phyloP scores from a whole-genome alignment of 306 rosid genomes.

The Canavalia ensiformis region DNA sequence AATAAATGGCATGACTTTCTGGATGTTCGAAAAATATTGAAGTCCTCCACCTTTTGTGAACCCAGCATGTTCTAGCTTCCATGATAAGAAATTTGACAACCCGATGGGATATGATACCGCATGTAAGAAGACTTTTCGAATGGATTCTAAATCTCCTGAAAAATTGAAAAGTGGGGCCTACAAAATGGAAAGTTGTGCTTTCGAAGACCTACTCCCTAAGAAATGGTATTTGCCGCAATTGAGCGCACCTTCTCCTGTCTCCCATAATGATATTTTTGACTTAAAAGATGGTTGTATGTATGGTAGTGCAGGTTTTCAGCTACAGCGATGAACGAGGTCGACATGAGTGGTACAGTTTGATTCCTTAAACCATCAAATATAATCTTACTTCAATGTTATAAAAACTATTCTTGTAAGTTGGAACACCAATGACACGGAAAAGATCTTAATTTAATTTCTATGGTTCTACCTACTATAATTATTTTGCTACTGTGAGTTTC shows the following conservation, averaged over 20 bases:
- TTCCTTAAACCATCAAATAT: conserved; percentile 37
- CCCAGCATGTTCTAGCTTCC: conserved; percentile 61
- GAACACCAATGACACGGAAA: conserved; percentile 32
- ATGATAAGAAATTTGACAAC: conserved; percentile 55
- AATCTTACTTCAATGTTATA: conserved; percentile 13
- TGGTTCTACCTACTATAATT: not conserved
- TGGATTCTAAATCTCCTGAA: conserved; percentile 52
- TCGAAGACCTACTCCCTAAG: conserved; percentile 59
- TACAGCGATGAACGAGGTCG: conserved; percentile 58
- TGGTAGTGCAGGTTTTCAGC: conserved; percentile 64
- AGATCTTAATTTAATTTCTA: conserved; percentile 12
- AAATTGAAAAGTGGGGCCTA: conserved; percentile 48
- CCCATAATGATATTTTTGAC: conserved; percentile 35
- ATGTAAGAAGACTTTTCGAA: conserved; percentile 61
- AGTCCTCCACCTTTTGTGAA: conserved; percentile 24
- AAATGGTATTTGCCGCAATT: conserved; percentile 56
- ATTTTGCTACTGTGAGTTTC: conserved; percentile 16
- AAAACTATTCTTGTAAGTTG: conserved; percentile 18
- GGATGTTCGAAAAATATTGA: conserved; percentile 15
- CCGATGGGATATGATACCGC: conserved; percentile 60
- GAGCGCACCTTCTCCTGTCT: conserved; percentile 33
- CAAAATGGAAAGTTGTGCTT: conserved; percentile 52
- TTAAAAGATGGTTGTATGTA: conserved; percentile 46
- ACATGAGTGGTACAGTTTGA: conserved; percentile 62
- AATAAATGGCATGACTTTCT: conserved; percentile 26